Evolutionary conservation across 495 filamentous ascomycete genomes (phyloP).

Genomic region (Chaetomidium leptoderma): DNA sequence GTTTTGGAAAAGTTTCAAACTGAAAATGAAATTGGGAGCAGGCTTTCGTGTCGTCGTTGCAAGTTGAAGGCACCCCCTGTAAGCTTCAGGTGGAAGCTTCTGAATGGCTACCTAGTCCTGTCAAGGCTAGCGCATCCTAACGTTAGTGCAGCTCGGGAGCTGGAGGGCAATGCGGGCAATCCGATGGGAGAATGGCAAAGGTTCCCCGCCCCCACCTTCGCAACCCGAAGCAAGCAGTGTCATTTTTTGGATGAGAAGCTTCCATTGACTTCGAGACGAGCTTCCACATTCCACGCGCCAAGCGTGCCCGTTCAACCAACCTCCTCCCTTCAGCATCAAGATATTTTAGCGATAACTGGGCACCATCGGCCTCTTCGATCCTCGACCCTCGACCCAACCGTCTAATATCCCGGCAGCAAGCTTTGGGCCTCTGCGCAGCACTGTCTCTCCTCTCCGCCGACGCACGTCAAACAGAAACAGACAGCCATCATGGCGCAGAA

Average conservation of each 20-base stretch:
- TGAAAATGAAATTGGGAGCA: no score
- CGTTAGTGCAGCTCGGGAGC: neutral
- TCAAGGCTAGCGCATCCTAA: no score
- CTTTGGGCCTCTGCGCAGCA: no score
- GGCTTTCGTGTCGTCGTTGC: neutral
- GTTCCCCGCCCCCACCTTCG: constrained; percentile 19
- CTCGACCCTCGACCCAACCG: no score
- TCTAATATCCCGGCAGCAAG: neutral
- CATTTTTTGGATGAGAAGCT: constrained; percentile 12
- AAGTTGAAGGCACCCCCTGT: neutral
- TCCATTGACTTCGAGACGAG: constrained; percentile 21
- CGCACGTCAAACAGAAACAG: neutral
- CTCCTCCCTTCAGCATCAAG: neutral
- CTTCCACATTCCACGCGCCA: constrained; percentile 16
- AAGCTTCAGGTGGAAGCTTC: neutral
- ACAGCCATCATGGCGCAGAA: constrained; percentile 66
- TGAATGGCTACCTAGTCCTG: neutral
- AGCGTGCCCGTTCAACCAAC: no score
- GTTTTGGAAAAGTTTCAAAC: neutral
- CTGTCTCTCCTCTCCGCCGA: neutral
- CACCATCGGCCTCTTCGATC: no score
- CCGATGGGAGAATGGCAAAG: no score
- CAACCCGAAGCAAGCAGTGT: neutral
- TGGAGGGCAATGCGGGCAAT: neutral
- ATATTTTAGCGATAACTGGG: no score